A percentile compares a stretch with the other conserved stretches of the same genome.
phyloP scores from a whole-genome alignment of 148 eudicot genomes.

The Rhododendron mucronatum region DNA sequence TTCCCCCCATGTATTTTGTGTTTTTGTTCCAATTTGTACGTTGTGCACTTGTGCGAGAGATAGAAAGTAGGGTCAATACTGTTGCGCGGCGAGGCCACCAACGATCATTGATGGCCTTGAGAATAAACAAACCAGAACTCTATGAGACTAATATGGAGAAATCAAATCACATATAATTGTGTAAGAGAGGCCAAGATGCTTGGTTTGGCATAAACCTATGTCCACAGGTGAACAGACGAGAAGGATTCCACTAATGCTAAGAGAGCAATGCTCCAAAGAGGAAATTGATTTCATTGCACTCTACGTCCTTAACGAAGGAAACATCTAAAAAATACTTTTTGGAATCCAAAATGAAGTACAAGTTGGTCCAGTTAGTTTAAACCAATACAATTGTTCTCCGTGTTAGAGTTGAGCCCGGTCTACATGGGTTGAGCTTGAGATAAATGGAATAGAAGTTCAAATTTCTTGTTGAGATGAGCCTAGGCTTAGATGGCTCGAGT shows the following conservation, averaged over 20 bases:
- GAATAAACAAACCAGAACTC: too few species aligned
- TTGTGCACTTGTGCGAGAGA: not conserved
- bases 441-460: too few species aligned
- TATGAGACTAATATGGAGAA: too few species aligned
- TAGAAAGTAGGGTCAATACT: not conserved
- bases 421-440: too few species aligned
- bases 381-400: not conserved
- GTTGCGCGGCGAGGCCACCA: too few species aligned
- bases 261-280: not conserved
- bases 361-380: not conserved
- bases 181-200: not conserved
- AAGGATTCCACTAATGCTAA: not conserved
- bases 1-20: too few species aligned
- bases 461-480: too few species aligned
- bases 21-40: not conserved
- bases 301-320: not conserved
- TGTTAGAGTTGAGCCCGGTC: not conserved
- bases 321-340: not conserved
- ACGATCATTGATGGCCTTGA: not conserved
- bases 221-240: not conserved
- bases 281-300: not conserved
- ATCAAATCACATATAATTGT: too few species aligned
- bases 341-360: not conserved
- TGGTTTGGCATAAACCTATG: not conserved
- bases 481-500: not conserved